Conservation (phyloP, 208 protist genomes). For the Paratrypanosoma confusum region DNA sequence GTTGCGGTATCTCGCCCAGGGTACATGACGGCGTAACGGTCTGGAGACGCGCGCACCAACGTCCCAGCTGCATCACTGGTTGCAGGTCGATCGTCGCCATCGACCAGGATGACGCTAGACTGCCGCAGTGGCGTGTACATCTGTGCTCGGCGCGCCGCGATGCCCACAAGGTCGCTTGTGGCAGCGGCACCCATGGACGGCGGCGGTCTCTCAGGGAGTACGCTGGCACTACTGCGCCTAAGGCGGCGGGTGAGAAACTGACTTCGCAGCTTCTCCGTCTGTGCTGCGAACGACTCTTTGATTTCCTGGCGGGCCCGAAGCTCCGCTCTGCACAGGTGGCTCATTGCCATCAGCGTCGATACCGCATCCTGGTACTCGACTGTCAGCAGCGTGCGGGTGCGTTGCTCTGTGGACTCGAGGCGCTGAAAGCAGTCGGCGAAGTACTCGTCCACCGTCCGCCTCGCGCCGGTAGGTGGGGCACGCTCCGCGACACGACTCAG, state of each 20-base stretch:
- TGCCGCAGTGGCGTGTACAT: slow-evolving; percentile 22
- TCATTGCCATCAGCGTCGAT: slow-evolving; percentile 22
- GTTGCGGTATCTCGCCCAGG: slow-evolving; percentile 57
- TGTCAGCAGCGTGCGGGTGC: slow-evolving; percentile 39
- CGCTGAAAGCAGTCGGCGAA: slow-evolving; percentile 30
- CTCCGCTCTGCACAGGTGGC: slow-evolving; percentile 28
- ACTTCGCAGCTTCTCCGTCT: too few species aligned
- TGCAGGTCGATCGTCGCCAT: not conserved
- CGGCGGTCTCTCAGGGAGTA: too few species aligned
- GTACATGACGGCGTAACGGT: slow-evolving; percentile 72
- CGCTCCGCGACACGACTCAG: slow-evolving; percentile 39
- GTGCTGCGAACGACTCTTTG: too few species aligned
- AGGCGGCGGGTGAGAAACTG: too few species aligned
- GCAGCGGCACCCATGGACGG: too few species aligned
- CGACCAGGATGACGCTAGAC: slow-evolving; percentile 36
- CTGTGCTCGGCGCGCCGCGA: too few species aligned
- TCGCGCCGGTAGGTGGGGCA: slow-evolving; percentile 10
- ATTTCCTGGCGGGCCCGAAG: slow-evolving; percentile 15
- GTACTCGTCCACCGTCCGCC: slow-evolving; percentile 23
- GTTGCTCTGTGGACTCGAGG: slow-evolving; percentile 41
- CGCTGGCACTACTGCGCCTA: too few species aligned
- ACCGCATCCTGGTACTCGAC: slow-evolving; percentile 51
- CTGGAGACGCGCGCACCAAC: slow-evolving; percentile 51
- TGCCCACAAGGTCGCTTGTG: too few species aligned
- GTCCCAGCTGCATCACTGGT: slow-evolving; percentile 13